Evolutionary conservation across 169 alveolate genomes (phyloP), one percentile per base, ranked within the genome.

Genomic region (Eimeria falciformis): DNA sequence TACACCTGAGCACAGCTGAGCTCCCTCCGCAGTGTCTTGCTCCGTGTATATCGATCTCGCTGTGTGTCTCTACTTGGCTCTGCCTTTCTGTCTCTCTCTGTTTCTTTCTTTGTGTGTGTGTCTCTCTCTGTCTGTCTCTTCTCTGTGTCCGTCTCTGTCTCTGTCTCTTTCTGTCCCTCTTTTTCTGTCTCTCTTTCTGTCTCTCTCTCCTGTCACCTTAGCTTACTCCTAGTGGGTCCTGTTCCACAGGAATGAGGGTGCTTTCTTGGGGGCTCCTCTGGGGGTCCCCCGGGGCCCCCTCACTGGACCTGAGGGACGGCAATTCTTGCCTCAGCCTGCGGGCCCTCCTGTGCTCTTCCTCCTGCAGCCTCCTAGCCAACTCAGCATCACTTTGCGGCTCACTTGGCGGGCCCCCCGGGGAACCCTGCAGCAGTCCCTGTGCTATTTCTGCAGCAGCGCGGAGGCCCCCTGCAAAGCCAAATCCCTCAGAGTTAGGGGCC

Each of bases 391-490:
- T 50, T 14, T 11, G 62, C 62, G 62, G n/a, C 14, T 50, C 62
- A 7, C n/a, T 50, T 50, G 62, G 14, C 7, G 62, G 14, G 14
- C 62, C 62, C 62, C 62, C 62, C 7, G 14, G 14, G 62, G 62
- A 50, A 14, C 73, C 33, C 17, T 62, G 73, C n/a, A 62, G 73
- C 37, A 62, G 73, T 9, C 73, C 73, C 29, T n/a, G 73, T 0
- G 73, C 73, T n/a, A 29, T 29, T 18, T 7, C 73, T 62, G 73
- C 73, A 14, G 73, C 73, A 62, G 73, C 73, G 73, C 73, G 73
- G 11, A 62, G 7, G 73, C 73, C 73, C 33, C 25, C 73, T n/a
- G 73, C 25, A 12, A 62, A 18, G 18, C 62, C 18, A 50, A 12
- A 12, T 21, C 62, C 62, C 23, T 12, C 18, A 1, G 23, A 12